Conservation (phyloP, 306 rosid genomes). For the Spatholobus suberectus region DNA sequence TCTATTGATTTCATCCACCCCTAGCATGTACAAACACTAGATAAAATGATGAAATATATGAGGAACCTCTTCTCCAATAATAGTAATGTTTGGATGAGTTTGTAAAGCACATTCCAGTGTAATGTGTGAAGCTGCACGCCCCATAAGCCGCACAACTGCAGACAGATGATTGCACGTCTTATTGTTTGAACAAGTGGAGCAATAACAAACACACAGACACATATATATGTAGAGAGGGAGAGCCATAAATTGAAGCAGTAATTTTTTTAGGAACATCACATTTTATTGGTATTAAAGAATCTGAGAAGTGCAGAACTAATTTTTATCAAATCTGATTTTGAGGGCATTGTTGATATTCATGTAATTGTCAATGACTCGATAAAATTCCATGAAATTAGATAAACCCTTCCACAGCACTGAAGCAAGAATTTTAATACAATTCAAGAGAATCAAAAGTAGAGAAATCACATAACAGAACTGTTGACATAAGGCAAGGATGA, state of each 20-base stretch:
- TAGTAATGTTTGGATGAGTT: slow-evolving; percentile 95
- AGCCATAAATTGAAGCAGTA: not conserved
- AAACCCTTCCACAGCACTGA: not conserved
- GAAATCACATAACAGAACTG: not conserved
- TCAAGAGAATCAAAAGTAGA: not conserved
- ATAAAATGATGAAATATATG: slow-evolving; percentile 12
- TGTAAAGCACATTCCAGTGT: slow-evolving; percentile 98
- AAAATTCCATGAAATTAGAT: slow-evolving; percentile 1
- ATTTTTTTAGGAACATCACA: not conserved
- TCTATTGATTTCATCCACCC: slow-evolving; percentile 1
- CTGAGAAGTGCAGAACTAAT: not conserved
- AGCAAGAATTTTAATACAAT: not conserved
- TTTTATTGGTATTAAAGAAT: not conserved
- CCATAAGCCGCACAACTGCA: slow-evolving; percentile 99
- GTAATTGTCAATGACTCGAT: not conserved
- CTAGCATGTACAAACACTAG: not conserved
- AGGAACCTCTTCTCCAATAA: slow-evolving; percentile 97
- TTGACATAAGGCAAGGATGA: not conserved
- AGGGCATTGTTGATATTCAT: slow-evolving; percentile 16
- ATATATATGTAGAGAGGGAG: not conserved
- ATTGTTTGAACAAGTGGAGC: not conserved
- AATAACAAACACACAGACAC: not conserved
- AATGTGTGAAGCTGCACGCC: slow-evolving; percentile 99
- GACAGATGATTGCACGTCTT: slow-evolving; percentile 24
- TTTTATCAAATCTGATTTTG: slow-evolving; percentile 11